Conservation (phyloP, 345 rosid species). For the Firmiana major region DNA sequence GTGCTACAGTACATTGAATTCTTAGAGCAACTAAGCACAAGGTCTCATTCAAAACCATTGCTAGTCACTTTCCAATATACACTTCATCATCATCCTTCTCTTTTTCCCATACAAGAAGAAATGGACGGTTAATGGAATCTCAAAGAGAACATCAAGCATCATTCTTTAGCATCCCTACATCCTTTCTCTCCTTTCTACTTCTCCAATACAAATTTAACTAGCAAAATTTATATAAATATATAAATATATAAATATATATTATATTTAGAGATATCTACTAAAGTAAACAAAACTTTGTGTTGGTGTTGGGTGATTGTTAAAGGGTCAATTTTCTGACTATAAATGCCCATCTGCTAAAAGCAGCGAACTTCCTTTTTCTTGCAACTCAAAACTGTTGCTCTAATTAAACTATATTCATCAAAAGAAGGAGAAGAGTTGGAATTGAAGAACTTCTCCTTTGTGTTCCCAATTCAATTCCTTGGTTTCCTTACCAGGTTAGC, state of each 20-base stretch:
- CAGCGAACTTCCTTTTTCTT: slow-evolving; percentile 41
- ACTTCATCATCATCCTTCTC: slow-evolving; percentile 22
- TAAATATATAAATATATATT: background rate
- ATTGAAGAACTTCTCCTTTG: slow-evolving; percentile 13
- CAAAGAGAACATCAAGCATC: slow-evolving; percentile 13
- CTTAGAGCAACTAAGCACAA: background rate
- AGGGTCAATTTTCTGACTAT: slow-evolving; percentile 41
- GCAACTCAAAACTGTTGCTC: slow-evolving; percentile 27
- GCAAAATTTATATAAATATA: background rate
- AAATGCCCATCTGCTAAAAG: slow-evolving; percentile 31
- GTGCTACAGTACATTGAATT: background rate
- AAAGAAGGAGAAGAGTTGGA: slow-evolving; percentile 7
- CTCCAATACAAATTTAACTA: background rate
- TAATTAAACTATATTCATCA: slow-evolving; percentile 14
- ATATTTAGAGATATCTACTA: background rate
- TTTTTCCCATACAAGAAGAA: slow-evolving; percentile 33
- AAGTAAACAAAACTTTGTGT: background rate
- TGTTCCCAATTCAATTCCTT: background rate
- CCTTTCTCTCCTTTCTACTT: background rate
- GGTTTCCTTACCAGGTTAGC: slow-evolving; percentile 24
- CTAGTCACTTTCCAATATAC: slow-evolving; percentile 26
- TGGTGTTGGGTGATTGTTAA: slow-evolving; percentile 30
- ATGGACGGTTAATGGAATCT: slow-evolving; percentile 33
- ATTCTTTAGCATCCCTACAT: slow-evolving; percentile 1
- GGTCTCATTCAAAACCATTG: slow-evolving; percentile 21